These are phyloP conservation scores for Diaporthe sp. DNA, from an alignment of 2,329 filamentous ascomycete genomes.

Conservation along the genomic window DNA sequence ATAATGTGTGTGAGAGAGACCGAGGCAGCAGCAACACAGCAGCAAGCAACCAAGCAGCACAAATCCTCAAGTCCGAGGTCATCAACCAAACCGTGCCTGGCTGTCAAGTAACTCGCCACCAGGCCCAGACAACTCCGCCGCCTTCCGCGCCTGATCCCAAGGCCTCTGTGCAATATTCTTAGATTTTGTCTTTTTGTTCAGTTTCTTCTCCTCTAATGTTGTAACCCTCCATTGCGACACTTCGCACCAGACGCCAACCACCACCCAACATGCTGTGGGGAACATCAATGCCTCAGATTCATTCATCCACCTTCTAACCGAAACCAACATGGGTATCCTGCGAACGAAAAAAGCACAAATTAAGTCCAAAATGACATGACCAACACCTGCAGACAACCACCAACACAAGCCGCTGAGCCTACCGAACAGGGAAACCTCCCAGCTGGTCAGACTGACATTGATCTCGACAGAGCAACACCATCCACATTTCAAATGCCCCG, in stretches of 20 bases:
- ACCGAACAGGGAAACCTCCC: not conserved
- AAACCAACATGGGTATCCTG: conserved; percentile 21
- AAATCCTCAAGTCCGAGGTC: not conserved
- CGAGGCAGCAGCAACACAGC: not conserved
- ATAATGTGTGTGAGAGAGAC: not conserved
- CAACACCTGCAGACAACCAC: not conserved
- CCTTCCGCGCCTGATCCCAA: conserved; percentile 2
- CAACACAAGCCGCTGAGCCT: not conserved
- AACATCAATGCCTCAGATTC: not conserved
- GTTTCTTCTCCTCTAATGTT: not conserved
- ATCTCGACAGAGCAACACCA: not conserved
- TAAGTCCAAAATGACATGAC: not conserved
- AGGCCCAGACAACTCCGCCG: conserved; percentile 23
- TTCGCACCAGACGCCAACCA: not conserved
- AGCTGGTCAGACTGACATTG: not conserved
- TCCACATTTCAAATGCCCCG: not conserved
- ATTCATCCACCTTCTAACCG: not conserved
- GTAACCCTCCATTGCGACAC: not conserved
- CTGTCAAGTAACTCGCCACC: not conserved
- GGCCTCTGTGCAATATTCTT: conserved; percentile 26
- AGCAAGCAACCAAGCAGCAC: not conserved
- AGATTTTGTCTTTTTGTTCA: not conserved
- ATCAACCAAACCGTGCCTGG: not conserved
- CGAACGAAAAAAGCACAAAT: not conserved
- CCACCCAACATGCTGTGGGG: not conserved